Conservation (phyloP, 345 rosid genomes). For the Acer negundo region DNA sequence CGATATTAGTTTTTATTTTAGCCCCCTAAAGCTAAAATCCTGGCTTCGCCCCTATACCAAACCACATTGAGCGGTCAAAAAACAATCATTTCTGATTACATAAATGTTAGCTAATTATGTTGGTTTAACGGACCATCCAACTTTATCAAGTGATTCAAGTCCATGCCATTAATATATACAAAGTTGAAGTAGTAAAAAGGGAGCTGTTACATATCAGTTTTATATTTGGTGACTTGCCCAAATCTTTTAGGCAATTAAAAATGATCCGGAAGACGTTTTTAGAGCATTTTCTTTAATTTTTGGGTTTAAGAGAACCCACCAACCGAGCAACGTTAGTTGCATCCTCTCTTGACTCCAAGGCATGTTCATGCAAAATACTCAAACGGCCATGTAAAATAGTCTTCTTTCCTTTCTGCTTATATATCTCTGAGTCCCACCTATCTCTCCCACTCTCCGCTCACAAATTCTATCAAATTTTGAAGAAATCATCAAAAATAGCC, state of each 20-base stretch:
- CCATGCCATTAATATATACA: not conserved
- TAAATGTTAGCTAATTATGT: not conserved
- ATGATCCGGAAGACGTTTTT: not conserved
- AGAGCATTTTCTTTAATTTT: not conserved
- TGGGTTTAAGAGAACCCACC: constrained; percentile 46
- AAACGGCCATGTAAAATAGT: constrained; percentile 10
- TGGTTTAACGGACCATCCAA: constrained; percentile 32
- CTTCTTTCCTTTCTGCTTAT: constrained; percentile 23
- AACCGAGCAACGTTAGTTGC: constrained; percentile 64
- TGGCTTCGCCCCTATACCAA: no score
- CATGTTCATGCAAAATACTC: constrained; percentile 25
- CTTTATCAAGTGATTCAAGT: constrained; percentile 1
- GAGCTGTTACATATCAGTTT: constrained; percentile 19
- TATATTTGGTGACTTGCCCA: constrained; percentile 31
- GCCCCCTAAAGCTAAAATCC: no score
- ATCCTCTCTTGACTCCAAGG: constrained; percentile 56
- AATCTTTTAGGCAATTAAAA: constrained; percentile 11
- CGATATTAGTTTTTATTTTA: no score
- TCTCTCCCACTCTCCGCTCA: constrained; percentile 26
- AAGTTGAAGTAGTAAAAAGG: not conserved
- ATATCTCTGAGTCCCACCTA: constrained; percentile 34
- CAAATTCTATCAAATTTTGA: not conserved
- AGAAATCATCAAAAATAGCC: not conserved
- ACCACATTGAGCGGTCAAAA: not conserved
- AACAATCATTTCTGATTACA: not conserved